Evolutionary conservation across 2,329 filamentous ascomycete genomes (phyloP).

Genomic region (Cryoendolithus antarcticus): DNA sequence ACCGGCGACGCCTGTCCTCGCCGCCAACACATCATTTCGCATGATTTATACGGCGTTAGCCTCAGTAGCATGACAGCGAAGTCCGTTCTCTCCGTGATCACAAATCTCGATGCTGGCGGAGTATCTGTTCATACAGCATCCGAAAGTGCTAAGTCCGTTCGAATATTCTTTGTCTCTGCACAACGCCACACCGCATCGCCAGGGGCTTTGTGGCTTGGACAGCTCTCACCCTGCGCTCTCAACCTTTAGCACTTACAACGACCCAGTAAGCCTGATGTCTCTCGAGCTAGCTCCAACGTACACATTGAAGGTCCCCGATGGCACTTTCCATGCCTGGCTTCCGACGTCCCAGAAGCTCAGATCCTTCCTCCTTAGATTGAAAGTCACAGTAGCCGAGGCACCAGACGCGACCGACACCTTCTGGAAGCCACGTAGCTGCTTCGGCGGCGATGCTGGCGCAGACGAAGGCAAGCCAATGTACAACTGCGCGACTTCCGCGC

Average conservation of each 20-base stretch:
- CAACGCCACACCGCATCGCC: no score
- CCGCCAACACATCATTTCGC: no score
- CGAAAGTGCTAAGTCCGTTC: no score
- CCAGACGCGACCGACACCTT: constrained; percentile 20
- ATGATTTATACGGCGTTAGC: no score
- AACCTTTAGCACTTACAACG: constrained; percentile 1
- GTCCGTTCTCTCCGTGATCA: no score
- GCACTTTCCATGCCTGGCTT: constrained; percentile 25
- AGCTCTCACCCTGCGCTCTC: no score
- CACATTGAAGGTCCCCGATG: constrained; percentile 20
- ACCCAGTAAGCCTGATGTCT: constrained; percentile 6
- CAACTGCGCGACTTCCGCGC: constrained; percentile 38
- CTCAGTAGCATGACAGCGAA: no score
- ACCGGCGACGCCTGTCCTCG: no score
- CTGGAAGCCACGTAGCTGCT: constrained; percentile 17
- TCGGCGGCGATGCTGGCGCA: constrained; percentile 14
- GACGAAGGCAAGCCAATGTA: constrained; percentile 12
- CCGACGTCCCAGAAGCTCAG: constrained; percentile 25
- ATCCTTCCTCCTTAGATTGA: constrained; percentile 23
- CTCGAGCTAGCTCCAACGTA: constrained; percentile 14
- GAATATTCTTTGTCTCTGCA: no score
- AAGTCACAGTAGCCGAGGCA: constrained; percentile 9
- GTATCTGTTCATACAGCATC: no score
- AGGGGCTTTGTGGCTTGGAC: no score
- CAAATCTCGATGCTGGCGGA: no score